These are phyloP conservation scores for Entomortierella chlamydospora DNA, from an alignment of 192 early-diverging fungal genomes.

Conservation along the genomic window DNA sequence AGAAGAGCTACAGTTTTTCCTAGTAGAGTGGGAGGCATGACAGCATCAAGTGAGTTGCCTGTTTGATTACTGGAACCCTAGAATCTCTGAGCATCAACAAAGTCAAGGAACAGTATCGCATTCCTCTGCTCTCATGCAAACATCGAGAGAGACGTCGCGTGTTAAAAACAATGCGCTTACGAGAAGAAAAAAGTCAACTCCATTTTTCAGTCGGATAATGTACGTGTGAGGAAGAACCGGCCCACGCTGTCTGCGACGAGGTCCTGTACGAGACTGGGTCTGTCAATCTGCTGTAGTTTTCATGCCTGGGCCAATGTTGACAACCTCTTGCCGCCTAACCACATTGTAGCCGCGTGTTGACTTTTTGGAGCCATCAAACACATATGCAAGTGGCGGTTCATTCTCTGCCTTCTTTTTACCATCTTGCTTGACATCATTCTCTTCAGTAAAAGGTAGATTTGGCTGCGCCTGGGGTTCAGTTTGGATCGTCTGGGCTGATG, in stretches of 20 bases:
- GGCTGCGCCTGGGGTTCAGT: not conserved
- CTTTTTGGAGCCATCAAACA: slow-evolving; percentile 27
- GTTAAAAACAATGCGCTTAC: slow-evolving; percentile 20
- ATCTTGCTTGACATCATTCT: not conserved
- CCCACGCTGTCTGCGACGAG: slow-evolving; percentile 44
- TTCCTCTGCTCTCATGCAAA: not conserved
- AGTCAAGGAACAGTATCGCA: too few species aligned
- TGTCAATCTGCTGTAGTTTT: slow-evolving; percentile 37
- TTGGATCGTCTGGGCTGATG: not conserved
- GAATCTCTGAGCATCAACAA: too few species aligned
- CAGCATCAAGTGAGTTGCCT: not conserved
- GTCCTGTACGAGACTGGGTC: slow-evolving; percentile 27
- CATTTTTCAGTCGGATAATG: slow-evolving; percentile 44
- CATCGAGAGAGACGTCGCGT: too few species aligned
- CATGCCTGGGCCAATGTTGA: slow-evolving; percentile 41
- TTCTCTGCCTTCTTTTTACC: slow-evolving; percentile 1
- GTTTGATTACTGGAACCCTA: too few species aligned
- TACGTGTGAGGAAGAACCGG: slow-evolving; percentile 45
- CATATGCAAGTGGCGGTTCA: slow-evolving; percentile 11
- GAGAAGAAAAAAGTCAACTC: slow-evolving; percentile 22
- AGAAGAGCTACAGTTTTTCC: not conserved
- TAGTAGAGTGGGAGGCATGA: not conserved
- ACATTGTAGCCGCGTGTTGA: slow-evolving; percentile 33
- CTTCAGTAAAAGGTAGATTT: not conserved
- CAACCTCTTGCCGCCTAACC: slow-evolving; percentile 43